phyloP scores from a whole-genome alignment of 139 green algal genomes.

The Spirogloea muscicola region DNA sequence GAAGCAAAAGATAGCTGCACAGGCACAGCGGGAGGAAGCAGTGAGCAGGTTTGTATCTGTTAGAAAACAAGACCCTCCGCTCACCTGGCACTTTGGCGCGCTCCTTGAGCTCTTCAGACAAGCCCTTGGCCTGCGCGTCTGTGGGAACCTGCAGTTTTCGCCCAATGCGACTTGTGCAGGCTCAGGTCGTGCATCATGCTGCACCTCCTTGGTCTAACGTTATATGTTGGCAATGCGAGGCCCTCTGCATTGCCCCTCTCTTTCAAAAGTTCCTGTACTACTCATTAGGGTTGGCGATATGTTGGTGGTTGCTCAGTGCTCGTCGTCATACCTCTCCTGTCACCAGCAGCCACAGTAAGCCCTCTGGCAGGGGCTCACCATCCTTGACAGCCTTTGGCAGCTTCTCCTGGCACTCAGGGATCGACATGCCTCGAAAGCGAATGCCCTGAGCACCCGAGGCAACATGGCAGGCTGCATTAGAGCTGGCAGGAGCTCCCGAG shows the following conservation, averaged over 20 bases:
- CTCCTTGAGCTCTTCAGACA: slow-evolving; percentile 18
- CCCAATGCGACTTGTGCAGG: too few species aligned
- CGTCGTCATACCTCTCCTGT: slow-evolving; percentile 66
- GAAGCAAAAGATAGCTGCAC: too few species aligned
- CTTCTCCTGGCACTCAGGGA: slow-evolving; percentile 86
- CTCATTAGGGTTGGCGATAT: not conserved
- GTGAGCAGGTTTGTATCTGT: too few species aligned
- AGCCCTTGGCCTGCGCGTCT: not conserved
- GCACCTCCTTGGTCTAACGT: too few species aligned
- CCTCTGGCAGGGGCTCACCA: slow-evolving; percentile 90
- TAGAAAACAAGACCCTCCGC: not conserved
- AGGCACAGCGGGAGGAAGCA: too few species aligned
- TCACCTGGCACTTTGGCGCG: slow-evolving; percentile 46
- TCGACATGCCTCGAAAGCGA: slow-evolving; percentile 86
- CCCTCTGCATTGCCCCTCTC: not conserved
- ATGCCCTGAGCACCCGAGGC: slow-evolving; percentile 72
- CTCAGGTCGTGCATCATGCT: too few species aligned
- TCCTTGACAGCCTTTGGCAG: slow-evolving; percentile 68
- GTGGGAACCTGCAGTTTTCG: too few species aligned
- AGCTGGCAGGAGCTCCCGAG: not conserved
- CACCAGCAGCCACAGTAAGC: slow-evolving; percentile 93
- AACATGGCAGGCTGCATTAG: too few species aligned
- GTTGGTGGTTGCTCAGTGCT: not conserved
- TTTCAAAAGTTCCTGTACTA: not conserved
- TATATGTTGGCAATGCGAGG: not conserved